These are phyloP conservation scores for Alternaria atra DNA, from an alignment of 2,329 filamentous ascomycete species.

Conservation along the genomic window DNA sequence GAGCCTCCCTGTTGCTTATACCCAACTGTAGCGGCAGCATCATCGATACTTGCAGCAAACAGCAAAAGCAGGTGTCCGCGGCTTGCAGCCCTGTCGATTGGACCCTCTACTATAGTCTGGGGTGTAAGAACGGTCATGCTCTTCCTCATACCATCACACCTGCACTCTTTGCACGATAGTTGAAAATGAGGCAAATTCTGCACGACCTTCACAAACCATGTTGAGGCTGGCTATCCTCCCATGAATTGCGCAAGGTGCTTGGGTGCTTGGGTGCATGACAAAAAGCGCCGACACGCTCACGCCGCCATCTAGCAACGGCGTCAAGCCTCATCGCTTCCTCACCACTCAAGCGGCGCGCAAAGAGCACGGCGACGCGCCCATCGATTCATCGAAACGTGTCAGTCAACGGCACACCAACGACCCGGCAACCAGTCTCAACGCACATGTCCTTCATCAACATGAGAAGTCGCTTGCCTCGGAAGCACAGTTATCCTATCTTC, in stretches of 20 bases:
- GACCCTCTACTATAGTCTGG: background rate
- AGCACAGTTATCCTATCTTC: background rate
- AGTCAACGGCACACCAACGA: constrained; percentile 1
- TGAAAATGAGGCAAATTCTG: background rate
- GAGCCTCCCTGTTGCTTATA: constrained; percentile 10
- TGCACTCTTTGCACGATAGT: constrained; percentile 23
- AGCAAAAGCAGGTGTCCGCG: constrained; percentile 14
- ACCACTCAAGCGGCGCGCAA: constrained; percentile 15
- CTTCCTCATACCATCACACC: constrained; percentile 18
- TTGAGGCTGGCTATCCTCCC: background rate
- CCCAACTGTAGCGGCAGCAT: background rate
- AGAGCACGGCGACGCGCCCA: constrained; percentile 28
- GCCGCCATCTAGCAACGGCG: constrained; percentile 11
- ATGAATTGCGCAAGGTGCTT: constrained; percentile 1
- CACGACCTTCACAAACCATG: constrained; percentile 2
- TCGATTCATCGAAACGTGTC: constrained; percentile 9
- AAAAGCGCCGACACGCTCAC: constrained; percentile 21
- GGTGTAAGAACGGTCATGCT: background rate
- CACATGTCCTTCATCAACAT: constrained; percentile 4
- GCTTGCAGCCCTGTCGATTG: background rate
- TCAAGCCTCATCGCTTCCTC: constrained; percentile 15
- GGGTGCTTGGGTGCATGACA: background rate
- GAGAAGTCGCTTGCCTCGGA: background rate
- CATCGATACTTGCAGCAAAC: constrained; percentile 2
- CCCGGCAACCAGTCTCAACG: constrained; percentile 3